Percentiles rank a stretch among this genome's conserved stretches.
These are phyloP conservation scores for Phytophthora crassamura DNA, from an alignment of 352 stramenopile genomes.

Conservation along the genomic window DNA sequence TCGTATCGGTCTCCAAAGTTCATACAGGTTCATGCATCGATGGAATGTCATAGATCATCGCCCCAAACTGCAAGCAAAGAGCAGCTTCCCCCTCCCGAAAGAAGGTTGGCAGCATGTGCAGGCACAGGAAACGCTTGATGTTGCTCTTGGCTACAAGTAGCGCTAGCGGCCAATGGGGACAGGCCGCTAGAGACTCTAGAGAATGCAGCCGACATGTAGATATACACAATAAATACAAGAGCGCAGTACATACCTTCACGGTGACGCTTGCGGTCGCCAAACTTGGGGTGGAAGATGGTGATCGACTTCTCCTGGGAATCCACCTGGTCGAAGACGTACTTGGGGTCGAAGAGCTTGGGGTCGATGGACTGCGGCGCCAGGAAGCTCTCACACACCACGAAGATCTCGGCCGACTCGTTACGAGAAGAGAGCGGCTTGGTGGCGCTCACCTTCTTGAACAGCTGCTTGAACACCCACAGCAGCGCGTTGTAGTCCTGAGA, in stretches of 20 bases:
- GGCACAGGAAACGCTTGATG: conserved; percentile 80
- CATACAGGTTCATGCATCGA: conserved; percentile 12
- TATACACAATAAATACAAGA: conserved; percentile 29
- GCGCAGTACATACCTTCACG: conserved; percentile 84
- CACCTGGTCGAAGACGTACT: conserved; percentile 97
- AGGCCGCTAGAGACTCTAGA: conserved; percentile 91
- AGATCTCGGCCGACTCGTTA: conserved; percentile 99
- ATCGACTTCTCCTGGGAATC: conserved; percentile 89
- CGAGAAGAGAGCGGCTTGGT: conserved; percentile 98
- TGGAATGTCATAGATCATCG: conserved; percentile 88
- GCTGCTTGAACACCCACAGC: conserved; percentile 99
- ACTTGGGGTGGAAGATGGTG: conserved; percentile 99
- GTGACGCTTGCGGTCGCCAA: conserved; percentile 93
- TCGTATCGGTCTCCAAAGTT: background rate
- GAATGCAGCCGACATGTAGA: conserved; percentile 76
- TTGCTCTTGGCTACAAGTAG: conserved; percentile 92
- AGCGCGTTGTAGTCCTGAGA: conserved; percentile 99
- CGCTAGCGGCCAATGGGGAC: conserved; percentile 79
- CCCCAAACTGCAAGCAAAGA: conserved; percentile 63
- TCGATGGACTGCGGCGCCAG: conserved; percentile 97
- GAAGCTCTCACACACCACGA: conserved; percentile 98
- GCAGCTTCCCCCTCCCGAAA: conserved; percentile 29
- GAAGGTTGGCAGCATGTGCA: conserved; percentile 46
- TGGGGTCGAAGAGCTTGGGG: conserved; percentile 97
- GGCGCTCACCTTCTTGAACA: conserved; percentile 98